Evolutionary conservation across 345 rosid genomes (phyloP).

Genomic region (Lumnitzera littorea): DNA sequence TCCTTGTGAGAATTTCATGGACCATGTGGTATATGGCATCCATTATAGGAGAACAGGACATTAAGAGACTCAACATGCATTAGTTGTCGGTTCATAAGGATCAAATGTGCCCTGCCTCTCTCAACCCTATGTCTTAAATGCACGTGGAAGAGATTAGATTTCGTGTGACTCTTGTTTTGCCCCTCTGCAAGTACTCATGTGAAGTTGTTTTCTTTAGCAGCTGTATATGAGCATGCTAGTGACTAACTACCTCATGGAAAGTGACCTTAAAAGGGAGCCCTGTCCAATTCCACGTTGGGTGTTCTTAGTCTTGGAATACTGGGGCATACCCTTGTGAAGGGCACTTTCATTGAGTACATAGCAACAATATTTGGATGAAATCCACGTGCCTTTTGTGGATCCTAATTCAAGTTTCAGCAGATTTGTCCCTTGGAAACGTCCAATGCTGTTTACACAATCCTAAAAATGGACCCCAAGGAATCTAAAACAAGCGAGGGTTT

Average conservation of each 20-base stretch:
- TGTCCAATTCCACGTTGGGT: conserved; percentile 4
- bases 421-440: conserved; percentile 4
- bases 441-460: no score
- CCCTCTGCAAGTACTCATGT: background rate
- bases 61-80: no score
- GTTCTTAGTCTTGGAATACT: background rate
- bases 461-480: no score
- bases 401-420: conserved; percentile 10
- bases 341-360: conserved; percentile 15
- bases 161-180: background rate
- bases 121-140: background rate
- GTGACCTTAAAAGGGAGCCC: background rate
- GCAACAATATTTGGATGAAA: conserved; percentile 19
- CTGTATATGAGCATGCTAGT: background rate
- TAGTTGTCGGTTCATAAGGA: no score
- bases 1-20: no score
- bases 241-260: background rate
- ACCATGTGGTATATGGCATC: no score
- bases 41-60: no score
- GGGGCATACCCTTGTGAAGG: conserved; percentile 42
- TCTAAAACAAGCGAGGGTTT: no score
- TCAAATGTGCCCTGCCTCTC: no score
- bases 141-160: background rate
- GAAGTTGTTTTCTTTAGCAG: background rate
- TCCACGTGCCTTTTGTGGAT: conserved; percentile 26